Evolutionary conservation across 495 filamentous ascomycete genomes (phyloP).

Genomic region (Ascobolus immersus): DNA sequence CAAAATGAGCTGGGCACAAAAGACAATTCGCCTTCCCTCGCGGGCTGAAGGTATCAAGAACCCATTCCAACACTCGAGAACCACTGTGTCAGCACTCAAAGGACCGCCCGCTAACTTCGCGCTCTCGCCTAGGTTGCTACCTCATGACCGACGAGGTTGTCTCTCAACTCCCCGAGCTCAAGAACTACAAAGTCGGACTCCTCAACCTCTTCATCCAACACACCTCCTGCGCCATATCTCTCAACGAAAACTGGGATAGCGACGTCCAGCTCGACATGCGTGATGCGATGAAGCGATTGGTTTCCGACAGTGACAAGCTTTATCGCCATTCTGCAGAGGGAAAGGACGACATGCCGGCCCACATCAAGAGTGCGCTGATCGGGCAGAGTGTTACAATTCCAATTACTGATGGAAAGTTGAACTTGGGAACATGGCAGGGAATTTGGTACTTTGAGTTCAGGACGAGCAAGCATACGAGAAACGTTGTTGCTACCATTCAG

Average conservation of each 20-base stretch:
- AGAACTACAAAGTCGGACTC: conserved; percentile 56
- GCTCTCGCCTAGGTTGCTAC: conserved; percentile 61
- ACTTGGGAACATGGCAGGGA: conserved; percentile 38
- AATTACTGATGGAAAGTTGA: conserved; percentile 59
- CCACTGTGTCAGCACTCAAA: too few relatives aligned
- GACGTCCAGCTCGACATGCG: conserved; percentile 71
- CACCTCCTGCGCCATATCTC: conserved; percentile 13
- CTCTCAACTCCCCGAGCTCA: conserved; percentile 45
- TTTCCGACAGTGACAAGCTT: conserved; percentile 33
- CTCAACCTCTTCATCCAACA: conserved; percentile 28
- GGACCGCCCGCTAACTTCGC: conserved; percentile 44
- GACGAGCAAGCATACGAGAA: conserved; percentile 43
- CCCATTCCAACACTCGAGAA: too few relatives aligned
- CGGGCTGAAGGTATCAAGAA: too few relatives aligned
- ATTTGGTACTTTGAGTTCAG: conserved; percentile 94
- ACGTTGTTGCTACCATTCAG: conserved; percentile 79
- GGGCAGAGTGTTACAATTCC: conserved; percentile 75
- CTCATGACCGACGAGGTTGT: conserved; percentile 57
- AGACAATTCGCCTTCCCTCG: too few relatives aligned
- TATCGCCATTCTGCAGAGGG: conserved; percentile 85
- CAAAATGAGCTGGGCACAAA: too few relatives aligned
- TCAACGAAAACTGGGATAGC: conserved; percentile 71
- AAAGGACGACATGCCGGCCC: conserved; percentile 77
- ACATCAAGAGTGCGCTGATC: conserved; percentile 74
- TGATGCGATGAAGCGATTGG: conserved; percentile 75